Percentiles rank a stretch among this genome's conserved stretches.
phyloP scores from a whole-genome alignment of 164 flowering plant species.

The Warburgia ugandensis region DNA sequence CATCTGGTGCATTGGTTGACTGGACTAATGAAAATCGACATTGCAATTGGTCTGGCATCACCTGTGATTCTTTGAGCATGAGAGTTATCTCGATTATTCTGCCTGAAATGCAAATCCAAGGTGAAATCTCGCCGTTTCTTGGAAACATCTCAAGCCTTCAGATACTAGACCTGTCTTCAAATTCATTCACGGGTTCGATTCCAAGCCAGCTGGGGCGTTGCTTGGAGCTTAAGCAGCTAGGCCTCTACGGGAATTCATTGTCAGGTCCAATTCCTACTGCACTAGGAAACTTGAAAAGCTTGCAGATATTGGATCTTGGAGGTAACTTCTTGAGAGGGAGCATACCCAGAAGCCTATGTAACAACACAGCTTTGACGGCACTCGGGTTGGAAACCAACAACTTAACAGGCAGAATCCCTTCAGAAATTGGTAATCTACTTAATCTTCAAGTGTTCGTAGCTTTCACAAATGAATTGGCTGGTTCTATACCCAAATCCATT shows the following conservation, averaged over 20 bases:
- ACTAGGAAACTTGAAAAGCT: slow-evolving; percentile 38
- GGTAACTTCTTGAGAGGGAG: slow-evolving; percentile 39
- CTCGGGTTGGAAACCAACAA: slow-evolving; percentile 38
- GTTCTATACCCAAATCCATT: slow-evolving; percentile 57
- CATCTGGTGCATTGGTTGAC: slow-evolving; percentile 35
- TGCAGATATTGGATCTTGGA: slow-evolving; percentile 40
- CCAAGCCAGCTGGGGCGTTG: slow-evolving; percentile 44
- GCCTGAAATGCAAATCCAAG: slow-evolving; percentile 36
- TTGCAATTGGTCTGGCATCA: slow-evolving; percentile 79
- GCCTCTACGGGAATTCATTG: slow-evolving; percentile 36
- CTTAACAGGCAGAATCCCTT: slow-evolving; percentile 51
- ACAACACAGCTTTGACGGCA: slow-evolving; percentile 36
- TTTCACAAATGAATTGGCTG: slow-evolving; percentile 34
- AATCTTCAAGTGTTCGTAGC: slow-evolving; percentile 43
- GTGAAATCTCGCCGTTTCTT: slow-evolving; percentile 48
- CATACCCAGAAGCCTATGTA: slow-evolving; percentile 47
- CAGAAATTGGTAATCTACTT: slow-evolving; percentile 38
- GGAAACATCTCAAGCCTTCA: slow-evolving; percentile 62
- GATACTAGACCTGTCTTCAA: slow-evolving; percentile 52
- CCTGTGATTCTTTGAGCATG: slow-evolving; percentile 31
- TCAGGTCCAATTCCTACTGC: slow-evolving; percentile 53
- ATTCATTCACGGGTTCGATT: slow-evolving; percentile 44
- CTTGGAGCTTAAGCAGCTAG: slow-evolving; percentile 31
- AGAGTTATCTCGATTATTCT: slow-evolving; percentile 42
- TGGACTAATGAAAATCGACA: slow-evolving; percentile 46